Evolutionary conservation across 805 yeast species (phyloP).

Genomic region (Zygosaccharomyces bisporus): DNA sequence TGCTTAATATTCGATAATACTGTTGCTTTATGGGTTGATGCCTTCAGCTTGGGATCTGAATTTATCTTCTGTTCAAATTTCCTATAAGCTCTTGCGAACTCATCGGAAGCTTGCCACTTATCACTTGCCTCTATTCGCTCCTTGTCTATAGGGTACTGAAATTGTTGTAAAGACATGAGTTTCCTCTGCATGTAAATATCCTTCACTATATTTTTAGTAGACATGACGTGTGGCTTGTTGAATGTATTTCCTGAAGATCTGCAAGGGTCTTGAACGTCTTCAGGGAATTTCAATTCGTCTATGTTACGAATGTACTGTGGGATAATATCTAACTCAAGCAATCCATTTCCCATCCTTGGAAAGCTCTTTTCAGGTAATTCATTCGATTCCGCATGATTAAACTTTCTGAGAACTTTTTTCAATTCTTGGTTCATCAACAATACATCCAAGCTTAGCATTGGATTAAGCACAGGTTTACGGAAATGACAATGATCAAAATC

Average conservation of each 20-base stretch:
- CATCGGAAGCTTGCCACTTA: constrained; percentile 44
- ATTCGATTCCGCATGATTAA: constrained; percentile 19
- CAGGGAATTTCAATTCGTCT: constrained; percentile 39
- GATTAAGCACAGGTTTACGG: constrained; percentile 50
- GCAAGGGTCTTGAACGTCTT: constrained; percentile 51
- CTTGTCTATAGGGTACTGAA: constrained; percentile 27
- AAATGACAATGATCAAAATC: constrained; percentile 46
- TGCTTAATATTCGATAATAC: constrained; percentile 30
- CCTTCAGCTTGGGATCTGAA: constrained; percentile 14
- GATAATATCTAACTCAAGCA: constrained; percentile 67
- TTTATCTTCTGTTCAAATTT: constrained; percentile 26
- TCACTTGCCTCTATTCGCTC: constrained; percentile 25
- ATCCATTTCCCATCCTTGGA: constrained; percentile 56
- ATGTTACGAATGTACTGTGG: constrained; percentile 63
- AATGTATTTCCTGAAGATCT: constrained; percentile 24
- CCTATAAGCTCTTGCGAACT: constrained; percentile 35
- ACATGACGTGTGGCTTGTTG: constrained; percentile 34
- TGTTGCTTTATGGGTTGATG: constrained; percentile 24
- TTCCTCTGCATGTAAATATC: constrained; percentile 54
- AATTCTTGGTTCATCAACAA: constrained; percentile 34
- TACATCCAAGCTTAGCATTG: constrained; percentile 31
- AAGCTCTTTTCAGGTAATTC: constrained; percentile 18
- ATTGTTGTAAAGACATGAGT: constrained; percentile 36
- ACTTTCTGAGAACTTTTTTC: constrained; percentile 33
- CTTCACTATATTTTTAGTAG: constrained; percentile 54